These are phyloP conservation scores for Brettanomyces custersianus DNA, from an alignment of 805 yeast species.

Conservation along the genomic window DNA sequence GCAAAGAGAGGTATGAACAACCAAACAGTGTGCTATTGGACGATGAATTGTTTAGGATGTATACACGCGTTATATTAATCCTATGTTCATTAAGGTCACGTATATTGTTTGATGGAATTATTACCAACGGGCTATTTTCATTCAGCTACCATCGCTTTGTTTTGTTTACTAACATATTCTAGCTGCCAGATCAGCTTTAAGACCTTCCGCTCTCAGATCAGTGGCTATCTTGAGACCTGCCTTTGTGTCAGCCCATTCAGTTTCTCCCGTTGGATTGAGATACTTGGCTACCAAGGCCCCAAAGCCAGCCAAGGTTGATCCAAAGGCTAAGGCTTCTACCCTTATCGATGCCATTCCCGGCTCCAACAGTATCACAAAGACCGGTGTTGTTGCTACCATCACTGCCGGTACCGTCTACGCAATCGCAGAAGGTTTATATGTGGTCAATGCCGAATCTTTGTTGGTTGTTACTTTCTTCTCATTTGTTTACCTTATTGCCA, in stretches of 20 bases:
- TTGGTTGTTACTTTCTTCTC: conserved; percentile 73
- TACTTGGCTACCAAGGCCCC: conserved; percentile 34
- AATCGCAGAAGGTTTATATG: conserved; percentile 85
- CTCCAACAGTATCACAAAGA: conserved; percentile 76
- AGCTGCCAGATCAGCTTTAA: background rate
- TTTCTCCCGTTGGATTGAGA: conserved; percentile 48
- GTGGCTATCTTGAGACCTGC: conserved; percentile 24
- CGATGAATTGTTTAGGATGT: no score
- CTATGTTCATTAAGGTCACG: no score
- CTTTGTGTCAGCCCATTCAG: conserved; percentile 16
- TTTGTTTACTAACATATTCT: background rate
- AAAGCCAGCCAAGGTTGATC: conserved; percentile 43
- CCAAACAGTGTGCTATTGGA: no score
- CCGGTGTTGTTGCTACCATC: conserved; percentile 90
- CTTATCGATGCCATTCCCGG: conserved; percentile 93
- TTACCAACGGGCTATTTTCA: no score
- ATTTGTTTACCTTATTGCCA: conserved; percentile 67
- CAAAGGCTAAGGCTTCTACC: conserved; percentile 84
- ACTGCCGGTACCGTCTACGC: conserved; percentile 94
- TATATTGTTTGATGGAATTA: no score
- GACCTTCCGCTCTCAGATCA: conserved; percentile 10
- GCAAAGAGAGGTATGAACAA: no score
- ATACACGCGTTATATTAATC: no score
- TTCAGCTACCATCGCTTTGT: background rate
- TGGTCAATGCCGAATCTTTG: conserved; percentile 89